Evolutionary conservation across 495 filamentous ascomycete species (phyloP).

Genomic region (Annulohypoxylon maeteangense): DNA sequence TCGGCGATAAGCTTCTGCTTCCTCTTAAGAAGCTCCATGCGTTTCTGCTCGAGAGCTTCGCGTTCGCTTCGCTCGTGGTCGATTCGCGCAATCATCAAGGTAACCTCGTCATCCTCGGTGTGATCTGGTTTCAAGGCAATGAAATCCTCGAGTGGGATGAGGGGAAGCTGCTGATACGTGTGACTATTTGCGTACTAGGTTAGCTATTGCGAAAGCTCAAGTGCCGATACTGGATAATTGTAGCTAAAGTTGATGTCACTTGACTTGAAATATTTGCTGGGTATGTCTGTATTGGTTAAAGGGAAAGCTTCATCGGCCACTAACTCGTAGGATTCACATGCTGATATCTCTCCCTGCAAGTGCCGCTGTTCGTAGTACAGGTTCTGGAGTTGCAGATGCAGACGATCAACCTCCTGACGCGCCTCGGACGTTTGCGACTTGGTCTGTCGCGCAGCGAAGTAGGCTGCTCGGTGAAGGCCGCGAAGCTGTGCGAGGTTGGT

Average conservation of each 20-base stretch:
- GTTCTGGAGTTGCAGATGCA: conserved; percentile 94
- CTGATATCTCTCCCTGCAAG: conserved; percentile 86
- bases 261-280: conserved; percentile 3
- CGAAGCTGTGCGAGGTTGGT: conserved; percentile 84
- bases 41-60: conserved; percentile 84
- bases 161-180: conserved; percentile 83
- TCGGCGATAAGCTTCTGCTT: conserved; percentile 93
- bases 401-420: conserved; percentile 86
- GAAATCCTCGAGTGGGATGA: conserved; percentile 87
- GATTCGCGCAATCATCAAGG: conserved; percentile 90
- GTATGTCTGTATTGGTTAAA: neutral
- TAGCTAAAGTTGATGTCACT: conserved; percentile 7
- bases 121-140: conserved; percentile 81
- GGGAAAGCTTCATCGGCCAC: conserved; percentile 48
- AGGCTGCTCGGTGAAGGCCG: conserved; percentile 80
- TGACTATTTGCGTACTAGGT: conserved; percentile 66
- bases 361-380: conserved; percentile 96
- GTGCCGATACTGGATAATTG: conserved; percentile 6
- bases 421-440: conserved; percentile 88
- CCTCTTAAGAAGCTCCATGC: conserved; percentile 85
- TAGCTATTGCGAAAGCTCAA: conserved; percentile 41
- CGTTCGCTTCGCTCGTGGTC: conserved; percentile 89
- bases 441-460: conserved; percentile 83
- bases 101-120: conserved; percentile 72
- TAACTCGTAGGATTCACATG: conserved; percentile 92